These are phyloP conservation scores for Kondoa subrosea DNA, from an alignment of 768 basidiomycete species.

Conservation along the genomic window DNA sequence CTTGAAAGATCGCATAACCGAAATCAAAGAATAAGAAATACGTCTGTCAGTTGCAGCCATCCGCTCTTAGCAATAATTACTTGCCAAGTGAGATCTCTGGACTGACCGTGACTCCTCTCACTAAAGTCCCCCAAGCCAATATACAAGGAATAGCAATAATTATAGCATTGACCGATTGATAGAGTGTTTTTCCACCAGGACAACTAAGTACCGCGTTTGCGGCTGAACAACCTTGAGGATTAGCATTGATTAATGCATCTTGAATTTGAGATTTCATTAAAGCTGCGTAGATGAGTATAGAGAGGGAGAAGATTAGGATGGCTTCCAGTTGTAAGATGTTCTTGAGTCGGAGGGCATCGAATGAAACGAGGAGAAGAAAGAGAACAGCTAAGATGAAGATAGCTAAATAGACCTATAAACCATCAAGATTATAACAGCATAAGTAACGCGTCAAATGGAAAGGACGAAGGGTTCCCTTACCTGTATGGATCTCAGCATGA, in stretches of 20 bases:
- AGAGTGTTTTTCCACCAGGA: neutral
- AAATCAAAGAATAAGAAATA: too few species aligned
- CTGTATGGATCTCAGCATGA: neutral
- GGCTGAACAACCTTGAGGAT: constrained; percentile 7
- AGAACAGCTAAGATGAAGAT: constrained; percentile 19
- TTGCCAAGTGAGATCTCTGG: constrained; percentile 13
- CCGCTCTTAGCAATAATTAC: too few species aligned
- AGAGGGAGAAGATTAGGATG: constrained; percentile 13
- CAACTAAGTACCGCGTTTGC: neutral
- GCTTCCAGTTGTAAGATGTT: constrained; percentile 20
- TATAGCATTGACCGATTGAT: constrained; percentile 1
- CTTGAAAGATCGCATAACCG: constrained; percentile 3
- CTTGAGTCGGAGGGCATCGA: constrained; percentile 21
- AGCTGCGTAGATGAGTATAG: constrained; percentile 18
- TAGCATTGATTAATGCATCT: constrained; percentile 7
- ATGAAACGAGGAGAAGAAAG: constrained; percentile 14
- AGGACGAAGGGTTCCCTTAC: neutral
- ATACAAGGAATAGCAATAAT: constrained; percentile 17
- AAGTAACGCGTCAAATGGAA: neutral
- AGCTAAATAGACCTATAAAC: constrained; percentile 23
- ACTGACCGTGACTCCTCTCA: neutral
- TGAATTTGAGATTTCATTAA: constrained; percentile 15
- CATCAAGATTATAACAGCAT: constrained; percentile 7
- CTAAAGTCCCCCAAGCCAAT: constrained; percentile 11
- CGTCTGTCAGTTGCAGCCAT: too few species aligned